These are phyloP conservation scores for Pestalotiopsis sp. DNA, from an alignment of 2,329 filamentous ascomycete genomes.

Conservation along the genomic window DNA sequence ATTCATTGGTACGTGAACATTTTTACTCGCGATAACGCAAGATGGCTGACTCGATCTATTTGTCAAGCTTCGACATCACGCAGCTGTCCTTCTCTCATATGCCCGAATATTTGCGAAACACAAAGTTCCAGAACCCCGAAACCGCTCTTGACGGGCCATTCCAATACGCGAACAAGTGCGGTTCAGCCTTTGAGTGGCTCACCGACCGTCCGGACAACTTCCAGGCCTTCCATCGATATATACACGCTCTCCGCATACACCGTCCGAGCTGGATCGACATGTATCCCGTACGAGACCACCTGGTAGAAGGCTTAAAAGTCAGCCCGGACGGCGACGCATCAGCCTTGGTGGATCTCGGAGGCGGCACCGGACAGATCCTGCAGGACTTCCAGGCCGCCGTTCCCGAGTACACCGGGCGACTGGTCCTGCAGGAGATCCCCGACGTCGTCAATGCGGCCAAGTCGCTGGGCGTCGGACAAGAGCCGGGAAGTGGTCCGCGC, in stretches of 20 bases:
- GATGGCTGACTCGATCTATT: no score
- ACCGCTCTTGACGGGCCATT: constrained; percentile 17
- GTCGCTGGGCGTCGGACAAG: background rate
- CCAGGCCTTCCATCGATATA: constrained; percentile 20
- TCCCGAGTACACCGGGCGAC: background rate
- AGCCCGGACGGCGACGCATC: background rate
- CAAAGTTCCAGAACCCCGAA: constrained; percentile 17
- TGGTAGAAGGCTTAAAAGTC: background rate
- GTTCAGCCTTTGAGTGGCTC: constrained; percentile 18
- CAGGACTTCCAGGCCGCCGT: background rate
- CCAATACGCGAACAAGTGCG: constrained; percentile 17
- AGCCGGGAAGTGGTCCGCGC: background rate
- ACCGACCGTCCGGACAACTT: constrained; percentile 18
- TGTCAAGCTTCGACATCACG: constrained; percentile 16
- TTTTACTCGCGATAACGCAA: background rate
- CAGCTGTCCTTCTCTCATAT: constrained; percentile 17
- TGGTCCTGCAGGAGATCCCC: background rate
- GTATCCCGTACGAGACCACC: background rate
- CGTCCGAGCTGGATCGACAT: constrained; percentile 7
- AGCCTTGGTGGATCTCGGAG: background rate
- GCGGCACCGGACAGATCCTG: background rate
- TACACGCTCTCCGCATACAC: constrained; percentile 14
- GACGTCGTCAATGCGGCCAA: background rate
- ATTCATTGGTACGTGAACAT: constrained; percentile 15
- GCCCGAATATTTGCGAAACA: constrained; percentile 17